Base-by-base conservation (phyloP, 2,329 filamentous ascomycete species). In the Xylaria sp. region DNA sequence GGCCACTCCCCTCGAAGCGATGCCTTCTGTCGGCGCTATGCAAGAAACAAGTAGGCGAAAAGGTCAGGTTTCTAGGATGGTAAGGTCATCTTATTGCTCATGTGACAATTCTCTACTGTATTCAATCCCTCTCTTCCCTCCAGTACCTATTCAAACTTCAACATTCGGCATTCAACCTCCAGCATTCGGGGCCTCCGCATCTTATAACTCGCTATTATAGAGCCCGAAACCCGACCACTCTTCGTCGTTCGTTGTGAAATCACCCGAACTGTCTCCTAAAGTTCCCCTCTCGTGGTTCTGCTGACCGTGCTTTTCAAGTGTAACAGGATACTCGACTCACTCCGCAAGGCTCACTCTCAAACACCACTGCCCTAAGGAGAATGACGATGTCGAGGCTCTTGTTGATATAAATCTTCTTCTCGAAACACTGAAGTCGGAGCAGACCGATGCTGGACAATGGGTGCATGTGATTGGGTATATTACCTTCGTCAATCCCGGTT, bases 31-130 rank as follows among this genome's bases (percentile, higher is more conserved):
- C 87, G 15, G 83, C 87, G 66, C 81, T 94, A 15, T 82, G 86
- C 3, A 77, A 78, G 60, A 82, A 83, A 58, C 77, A 82, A n/a
- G 72, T 82, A 15, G 88, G 88, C 49, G 88, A 89, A n/a, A 98
- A 98, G 82, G 91, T 98, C 69, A 91, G 95, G 70, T 97, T 98
- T 80, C 82, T 98, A 60, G 94, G 94, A 80, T 98, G 94, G 95
- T 97, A 86, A 82, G 89, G 82, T 58, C 49, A 49, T 48, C 9
- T 51, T 62, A 12, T 39, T 12, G 36, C 49, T 12, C 31, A 18
- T 56, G 18, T 41, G 49, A 23, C 51, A 25, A 58, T 25, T 46
- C 23, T 51, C 52, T 23, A 33, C 25, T 31, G 23, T 36, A 41
- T 55, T 46, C n/a, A 33, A 18, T 33, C 5, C 23, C 39, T n/a